Conservation (phyloP, 345 rosid genomes). For the Salix viminalis region DNA sequence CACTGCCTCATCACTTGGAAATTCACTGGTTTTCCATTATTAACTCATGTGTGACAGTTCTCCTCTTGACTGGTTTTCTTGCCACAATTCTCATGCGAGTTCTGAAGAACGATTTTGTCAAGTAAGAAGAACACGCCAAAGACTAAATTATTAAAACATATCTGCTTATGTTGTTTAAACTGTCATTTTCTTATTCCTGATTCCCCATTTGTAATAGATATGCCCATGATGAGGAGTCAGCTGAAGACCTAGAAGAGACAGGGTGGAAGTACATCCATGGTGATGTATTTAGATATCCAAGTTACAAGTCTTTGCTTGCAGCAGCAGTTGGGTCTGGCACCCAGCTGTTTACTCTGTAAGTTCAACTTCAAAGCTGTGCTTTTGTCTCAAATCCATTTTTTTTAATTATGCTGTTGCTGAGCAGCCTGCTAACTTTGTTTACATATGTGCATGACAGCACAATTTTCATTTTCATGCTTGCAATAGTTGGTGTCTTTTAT, state of each 20-base stretch:
- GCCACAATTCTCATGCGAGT: constrained; percentile 92
- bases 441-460: constrained; percentile 9
- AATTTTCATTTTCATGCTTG: constrained; percentile 23
- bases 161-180: not conserved
- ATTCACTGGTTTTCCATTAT: constrained; percentile 93
- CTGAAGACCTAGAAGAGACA: constrained; percentile 81
- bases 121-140: constrained; percentile 50
- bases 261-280: constrained; percentile 93
- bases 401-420: not conserved
- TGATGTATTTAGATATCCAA: constrained; percentile 80
- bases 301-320: constrained; percentile 62
- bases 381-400: not conserved
- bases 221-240: constrained; percentile 85
- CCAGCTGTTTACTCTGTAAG: constrained; percentile 80
- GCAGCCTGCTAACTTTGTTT: not conserved
- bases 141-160: not conserved
- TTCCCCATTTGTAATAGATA: constrained; percentile 34
- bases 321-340: constrained; percentile 79
- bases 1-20: constrained; percentile 85
- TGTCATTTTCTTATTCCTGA: not conserved
- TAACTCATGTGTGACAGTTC: constrained; percentile 86
- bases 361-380: not conserved
- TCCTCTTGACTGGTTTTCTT: constrained; percentile 83
- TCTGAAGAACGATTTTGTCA: constrained; percentile 82
- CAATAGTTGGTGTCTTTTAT: constrained; percentile 31